Evolutionary conservation across 441 rosid genomes (phyloP), one percentile per base, ranked within the genome.

Genomic region (Brassica hybrid): DNA sequence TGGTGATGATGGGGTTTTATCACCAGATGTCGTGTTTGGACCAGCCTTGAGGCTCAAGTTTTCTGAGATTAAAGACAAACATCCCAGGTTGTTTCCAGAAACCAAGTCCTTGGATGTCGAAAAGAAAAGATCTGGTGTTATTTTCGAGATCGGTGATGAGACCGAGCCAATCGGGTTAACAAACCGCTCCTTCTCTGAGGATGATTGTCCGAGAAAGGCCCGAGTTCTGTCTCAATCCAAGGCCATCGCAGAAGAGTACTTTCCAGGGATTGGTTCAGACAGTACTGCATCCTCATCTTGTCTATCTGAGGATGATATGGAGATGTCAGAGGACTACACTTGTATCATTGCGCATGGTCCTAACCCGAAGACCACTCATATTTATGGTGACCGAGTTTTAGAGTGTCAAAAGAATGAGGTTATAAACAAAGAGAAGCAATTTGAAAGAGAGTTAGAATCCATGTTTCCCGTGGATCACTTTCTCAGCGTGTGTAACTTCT

Each of bases 301-400:
- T 71, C 84, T 86, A 12, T 85, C 91, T 19, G 89, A 89, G 38
- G 86, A 80, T 63, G 94, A 90, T 71, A 84, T 96, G 82, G 98
- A 91, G 27, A 70, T 70, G 74, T 70, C 74, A 57, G 98, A 96
- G 85, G 98, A 94, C 30, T 96, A 96, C 82, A 96, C 99, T 59
- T 85, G 99, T 50, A 89, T 96, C 21, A 91, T 84, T 67, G 81
- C 87, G 9, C 96, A 88, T 62, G 99, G 98, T 79, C 91, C 97
- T 62, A 89, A 86, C 82, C 93, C 97, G 0, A 90, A 83, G 72
- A 96, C 89, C 4, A 94, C 93, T 86, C 98, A 90, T 77, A 91
- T 96, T 48, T 94, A 78, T 27, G 90, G 96, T 80, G 97, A 88
- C 83, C 81, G 87, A 78, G 81, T 91, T 85, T 85, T 93, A 83